phyloP scores from a whole-genome alignment of 1,284 basidiomycete genomes.

The Pterulicium gracile region DNA sequence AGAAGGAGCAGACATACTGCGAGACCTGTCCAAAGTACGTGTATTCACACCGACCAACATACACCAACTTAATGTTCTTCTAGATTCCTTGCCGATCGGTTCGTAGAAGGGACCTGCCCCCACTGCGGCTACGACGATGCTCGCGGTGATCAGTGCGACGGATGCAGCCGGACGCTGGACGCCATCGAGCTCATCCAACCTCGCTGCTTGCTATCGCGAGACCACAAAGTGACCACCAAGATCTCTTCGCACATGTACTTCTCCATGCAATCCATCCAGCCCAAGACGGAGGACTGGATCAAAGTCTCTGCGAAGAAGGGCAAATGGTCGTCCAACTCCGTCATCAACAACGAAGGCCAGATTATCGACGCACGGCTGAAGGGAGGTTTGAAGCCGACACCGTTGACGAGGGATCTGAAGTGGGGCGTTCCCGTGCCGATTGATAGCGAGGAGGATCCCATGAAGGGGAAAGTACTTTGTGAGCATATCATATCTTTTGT shows the following conservation, averaged over 20 bases:
- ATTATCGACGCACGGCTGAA: conserved; percentile 89
- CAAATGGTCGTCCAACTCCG: conserved; percentile 88
- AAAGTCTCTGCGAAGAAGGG: conserved; percentile 71
- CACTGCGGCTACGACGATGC: conserved; percentile 89
- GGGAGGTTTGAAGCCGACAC: conserved; percentile 80
- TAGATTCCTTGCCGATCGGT: conserved; percentile 93
- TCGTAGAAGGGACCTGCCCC: conserved; percentile 91
- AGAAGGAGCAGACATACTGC: conserved; percentile 89
- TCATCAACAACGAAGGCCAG: conserved; percentile 79
- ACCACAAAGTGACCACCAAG: conserved; percentile 66
- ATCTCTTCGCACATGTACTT: conserved; percentile 94
- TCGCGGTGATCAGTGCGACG: conserved; percentile 97
- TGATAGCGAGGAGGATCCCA: conserved; percentile 65
- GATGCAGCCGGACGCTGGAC: conserved; percentile 87
- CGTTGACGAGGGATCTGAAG: conserved; percentile 87
- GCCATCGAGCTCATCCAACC: conserved; percentile 92
- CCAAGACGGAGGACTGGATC: conserved; percentile 84
- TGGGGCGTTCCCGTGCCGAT: conserved; percentile 95
- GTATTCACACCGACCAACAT: neutral
- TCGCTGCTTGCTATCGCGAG: conserved; percentile 83
- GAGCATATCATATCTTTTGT: conserved; percentile 23
- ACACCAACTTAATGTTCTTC: conserved; percentile 6
- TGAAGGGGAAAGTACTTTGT: conserved; percentile 97
- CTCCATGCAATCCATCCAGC: conserved; percentile 78
- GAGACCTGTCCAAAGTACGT: conserved; percentile 77